A percentile compares a stretch with the other conserved stretches of the same genome.
Conservation (phyloP, 495 filamentous ascomycete genomes). For the Neurospora discreta region DNA sequence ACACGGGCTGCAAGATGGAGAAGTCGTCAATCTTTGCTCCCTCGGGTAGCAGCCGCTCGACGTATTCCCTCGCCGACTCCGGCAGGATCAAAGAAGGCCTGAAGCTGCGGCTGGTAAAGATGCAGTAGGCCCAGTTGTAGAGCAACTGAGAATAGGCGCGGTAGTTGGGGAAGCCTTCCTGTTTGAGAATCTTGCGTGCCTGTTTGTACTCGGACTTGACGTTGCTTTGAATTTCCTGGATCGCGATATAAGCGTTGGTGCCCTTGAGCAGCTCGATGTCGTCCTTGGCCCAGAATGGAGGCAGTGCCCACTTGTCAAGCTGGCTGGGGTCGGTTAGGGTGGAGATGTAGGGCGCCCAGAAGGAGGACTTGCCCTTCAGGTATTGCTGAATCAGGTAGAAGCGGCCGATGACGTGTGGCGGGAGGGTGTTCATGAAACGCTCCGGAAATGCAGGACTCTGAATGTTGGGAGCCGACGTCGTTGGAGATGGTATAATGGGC, state of each 20-base stretch:
- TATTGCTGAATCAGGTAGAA: slow-evolving; percentile 39
- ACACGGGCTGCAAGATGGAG: slow-evolving; percentile 39
- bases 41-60: slow-evolving; percentile 5
- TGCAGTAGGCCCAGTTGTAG: slow-evolving; percentile 45
- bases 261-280: slow-evolving; percentile 35
- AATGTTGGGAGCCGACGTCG: neutral
- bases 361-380: slow-evolving; percentile 32
- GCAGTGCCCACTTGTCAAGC: slow-evolving; percentile 25
- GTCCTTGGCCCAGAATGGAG: slow-evolving; percentile 33
- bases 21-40: slow-evolving; percentile 34
- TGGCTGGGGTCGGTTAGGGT: slow-evolving; percentile 39
- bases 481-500: neutral
- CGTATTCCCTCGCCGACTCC: slow-evolving; percentile 2
- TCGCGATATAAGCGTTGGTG: slow-evolving; percentile 37
- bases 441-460: slow-evolving; percentile 20
- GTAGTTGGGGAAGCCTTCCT: slow-evolving; percentile 16
- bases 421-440: slow-evolving; percentile 24
- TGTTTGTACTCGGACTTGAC: slow-evolving; percentile 33
- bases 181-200: slow-evolving; percentile 28
- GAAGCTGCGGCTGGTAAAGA: slow-evolving; percentile 45
- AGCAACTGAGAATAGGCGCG: slow-evolving; percentile 30
- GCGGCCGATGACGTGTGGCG: slow-evolving; percentile 36
- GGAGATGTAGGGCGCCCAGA: slow-evolving; percentile 41
- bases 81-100: slow-evolving; percentile 33
- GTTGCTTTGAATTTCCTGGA: slow-evolving; percentile 31